phyloP scores from a whole-genome alignment of 306 rosid genomes.

The Gastrolobium bilobum region DNA sequence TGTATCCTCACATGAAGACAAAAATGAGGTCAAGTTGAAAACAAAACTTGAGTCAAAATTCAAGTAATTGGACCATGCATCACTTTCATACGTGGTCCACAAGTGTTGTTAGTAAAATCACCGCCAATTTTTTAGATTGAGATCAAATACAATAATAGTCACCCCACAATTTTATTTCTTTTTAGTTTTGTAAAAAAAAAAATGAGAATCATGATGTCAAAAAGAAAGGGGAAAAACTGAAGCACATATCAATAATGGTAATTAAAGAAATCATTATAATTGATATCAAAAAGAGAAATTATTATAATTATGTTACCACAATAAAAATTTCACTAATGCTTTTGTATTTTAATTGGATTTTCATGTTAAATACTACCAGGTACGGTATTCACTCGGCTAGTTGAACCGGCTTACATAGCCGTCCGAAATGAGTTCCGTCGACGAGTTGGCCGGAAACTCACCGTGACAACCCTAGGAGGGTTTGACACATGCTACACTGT shows the following conservation, averaged over 20 bases:
- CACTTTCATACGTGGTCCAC: conserved; percentile 24
- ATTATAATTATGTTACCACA: background rate
- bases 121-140: background rate
- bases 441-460: conserved; percentile 59
- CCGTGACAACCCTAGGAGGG: conserved; percentile 76
- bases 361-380: conserved; percentile 52
- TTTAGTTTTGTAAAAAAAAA: background rate
- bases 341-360: background rate
- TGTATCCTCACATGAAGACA: conserved; percentile 3
- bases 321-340: background rate
- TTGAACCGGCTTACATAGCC: conserved; percentile 70
- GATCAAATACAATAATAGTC: conserved; percentile 4
- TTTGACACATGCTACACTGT: conserved; percentile 87
- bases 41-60: conserved; percentile 35
- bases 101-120: conserved; percentile 11
- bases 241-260: background rate
- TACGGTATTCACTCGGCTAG: conserved; percentile 88
- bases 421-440: conserved; percentile 80
- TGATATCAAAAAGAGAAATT: no score
- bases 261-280: background rate
- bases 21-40: conserved; percentile 28
- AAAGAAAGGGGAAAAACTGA: background rate
- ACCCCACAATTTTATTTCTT: background rate
- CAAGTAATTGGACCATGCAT: conserved; percentile 20
- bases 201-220: background rate